Percentiles rank a stretch among this genome's conserved stretches.
Conservation (phyloP, 176 grass and related monocot species). For the Musa troglodytarum region DNA sequence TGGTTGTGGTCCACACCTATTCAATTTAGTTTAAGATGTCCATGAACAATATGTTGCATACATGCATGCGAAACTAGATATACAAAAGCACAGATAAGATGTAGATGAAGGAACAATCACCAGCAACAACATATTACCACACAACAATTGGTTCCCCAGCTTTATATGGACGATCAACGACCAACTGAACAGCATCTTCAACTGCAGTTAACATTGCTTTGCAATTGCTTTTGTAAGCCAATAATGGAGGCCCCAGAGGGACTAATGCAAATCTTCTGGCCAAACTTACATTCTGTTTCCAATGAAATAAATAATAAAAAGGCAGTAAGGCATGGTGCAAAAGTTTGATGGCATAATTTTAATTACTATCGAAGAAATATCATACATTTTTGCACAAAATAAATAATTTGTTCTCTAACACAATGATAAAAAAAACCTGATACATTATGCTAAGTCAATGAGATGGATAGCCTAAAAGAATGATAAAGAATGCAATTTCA, state of each 20-base stretch:
- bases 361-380: not conserved
- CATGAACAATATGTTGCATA: not conserved
- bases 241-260: conserved; percentile 84
- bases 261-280: conserved; percentile 93
- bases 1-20: conserved; percentile 95
- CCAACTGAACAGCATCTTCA: conserved; percentile 70
- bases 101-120: not conserved
- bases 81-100: not conserved
- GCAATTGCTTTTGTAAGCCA: conserved; percentile 98
- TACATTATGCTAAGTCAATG: too few relatives aligned
- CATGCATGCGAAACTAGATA: not conserved
- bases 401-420: too few relatives aligned
- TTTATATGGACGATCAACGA: conserved; percentile 81
- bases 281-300: conserved; percentile 85
- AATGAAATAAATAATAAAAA: conserved; percentile 17
- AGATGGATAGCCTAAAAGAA: too few relatives aligned
- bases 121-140: conserved; percentile 65
- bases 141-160: conserved; percentile 75
- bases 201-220: conserved; percentile 89
- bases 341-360: not conserved
- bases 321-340: not conserved
- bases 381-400: too few relatives aligned
- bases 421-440: too few relatives aligned
- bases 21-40: conserved; percentile 38
- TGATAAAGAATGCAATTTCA: too few relatives aligned